Evolutionary conservation across 805 yeast species (phyloP), one percentile per base, ranked within the genome.

Genomic region (Candida jianshihensis): DNA sequence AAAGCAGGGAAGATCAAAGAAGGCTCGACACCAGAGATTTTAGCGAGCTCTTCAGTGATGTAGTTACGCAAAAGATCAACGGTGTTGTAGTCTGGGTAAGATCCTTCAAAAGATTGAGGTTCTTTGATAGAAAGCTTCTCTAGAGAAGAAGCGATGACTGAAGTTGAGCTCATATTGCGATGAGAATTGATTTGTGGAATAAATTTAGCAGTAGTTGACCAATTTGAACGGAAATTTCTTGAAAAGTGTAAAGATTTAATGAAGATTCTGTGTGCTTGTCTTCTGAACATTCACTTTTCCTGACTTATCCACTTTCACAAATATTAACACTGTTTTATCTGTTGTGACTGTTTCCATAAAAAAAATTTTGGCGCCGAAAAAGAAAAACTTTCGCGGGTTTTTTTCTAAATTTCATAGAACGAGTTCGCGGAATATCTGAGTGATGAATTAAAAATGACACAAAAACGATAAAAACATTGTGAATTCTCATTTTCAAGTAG

Each of bases 31-130:
- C 80, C 81, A 15, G 94, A 71, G 48, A 92, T 64, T 46, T 71
- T 67, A 41, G 82, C 70, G 41, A 92, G 71, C 57, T 89, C 90
- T 44, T 75, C 71, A 34, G 96, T 66, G 59, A 92, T 85, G 63
- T 85, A 87, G 60, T 88, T 84, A 69, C 97, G 83, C 69, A 87
- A 77, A 17, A 88, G 68, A 55, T 92, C 98, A 40, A 83, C 78
- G 5, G 90, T 79, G 60, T 90, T 90, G 58, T 68, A 70, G 30
- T 75, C 78, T 13, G 96, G 95, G 56, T 65, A 73, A 1, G 96
- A 81, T 27, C 77, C 83, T 42, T 64, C 73, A 30, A 63, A 48
- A 2, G 55, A 43, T 1, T 65, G 49, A 21, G 86, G 86, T 30
- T 57, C 56, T 15, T 51, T 36, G 25, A 63, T 47, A 19, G 65